Base-by-base conservation (phyloP, 108 stramenopile species). In the Halocafeteria seosinensis region DNA sequence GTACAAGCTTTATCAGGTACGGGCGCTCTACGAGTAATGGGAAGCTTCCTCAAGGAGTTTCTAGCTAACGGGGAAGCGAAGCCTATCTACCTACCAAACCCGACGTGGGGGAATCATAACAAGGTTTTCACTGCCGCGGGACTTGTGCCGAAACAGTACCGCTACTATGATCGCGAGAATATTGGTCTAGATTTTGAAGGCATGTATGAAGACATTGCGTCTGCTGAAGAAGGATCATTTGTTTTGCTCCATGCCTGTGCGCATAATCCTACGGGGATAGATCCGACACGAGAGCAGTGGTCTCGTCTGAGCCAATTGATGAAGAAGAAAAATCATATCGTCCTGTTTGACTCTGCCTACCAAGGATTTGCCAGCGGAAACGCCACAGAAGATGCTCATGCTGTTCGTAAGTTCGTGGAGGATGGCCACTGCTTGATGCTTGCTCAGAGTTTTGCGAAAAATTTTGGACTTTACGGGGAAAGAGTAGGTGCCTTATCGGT, bases 381-480 rank as follows among this genome's bases (percentile, higher is more conserved):
- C 71, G 90, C 89, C 32, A 88, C 90, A 68, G 74, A 75, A 27
- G 96, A 95, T 77, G 94, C 92, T 28, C 65, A 62, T 38, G 84
- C 91, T 2, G 67, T 98, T 30, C 86, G 92, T n/a, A 65, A 66
- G 57, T 93, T 93, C 62, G 89, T 89, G 5, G 72, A 63, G 0
- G 85, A 86, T 35, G 91, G 91, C 5, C 85, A 93, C 61, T 82
- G 84, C 50, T 67, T 98, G 34, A 63, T 86, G 17, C 72, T 98
- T 68, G 87, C 85, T 1, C 96, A 98, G 74, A 88, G 87, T 30
- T 98, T 90, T 75, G 88, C 92, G 38, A 98, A 98, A 79, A 98
- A 98, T 79, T 98, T 98, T 73, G 96, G 96, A 3, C 77, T 98
- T 50, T 98, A 98, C 68, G 96, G 96, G 47, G 86, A 95, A 68